Evolutionary conservation across 192 early-diverging fungal genomes (phyloP).

Genomic region (Phlyctochytrium planicorne): DNA sequence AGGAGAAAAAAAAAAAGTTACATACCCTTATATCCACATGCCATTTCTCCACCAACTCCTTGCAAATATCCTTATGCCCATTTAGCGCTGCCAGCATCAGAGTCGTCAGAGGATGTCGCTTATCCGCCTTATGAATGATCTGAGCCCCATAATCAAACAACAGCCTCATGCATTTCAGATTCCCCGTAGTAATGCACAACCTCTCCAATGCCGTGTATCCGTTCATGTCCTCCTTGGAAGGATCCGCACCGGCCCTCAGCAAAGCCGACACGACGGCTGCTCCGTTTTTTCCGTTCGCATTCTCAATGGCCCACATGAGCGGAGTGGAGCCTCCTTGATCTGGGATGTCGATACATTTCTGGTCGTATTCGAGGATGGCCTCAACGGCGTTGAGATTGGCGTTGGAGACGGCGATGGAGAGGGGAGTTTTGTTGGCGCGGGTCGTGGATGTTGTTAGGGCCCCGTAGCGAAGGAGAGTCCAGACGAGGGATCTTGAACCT

Average conservation of each 20-base stretch:
- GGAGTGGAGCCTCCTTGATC: constrained; percentile 49
- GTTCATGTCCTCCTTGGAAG: constrained; percentile 35
- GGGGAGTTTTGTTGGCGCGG: constrained; percentile 43
- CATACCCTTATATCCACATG: constrained; percentile 31
- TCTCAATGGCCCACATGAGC: constrained; percentile 53
- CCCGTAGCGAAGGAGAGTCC: constrained; percentile 32
- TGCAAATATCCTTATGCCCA: constrained; percentile 41
- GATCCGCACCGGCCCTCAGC: constrained; percentile 31
- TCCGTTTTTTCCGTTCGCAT: constrained; percentile 37
- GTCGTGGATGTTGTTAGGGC: constrained; percentile 37
- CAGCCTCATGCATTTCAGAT: constrained; percentile 28
- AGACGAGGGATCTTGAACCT: constrained; percentile 32
- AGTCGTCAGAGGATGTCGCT: constrained; percentile 40
- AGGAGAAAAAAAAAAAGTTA: not conserved
- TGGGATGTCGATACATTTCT: constrained; percentile 15
- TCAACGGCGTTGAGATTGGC: constrained; percentile 37
- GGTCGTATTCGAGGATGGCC: constrained; percentile 26
- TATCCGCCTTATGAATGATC: constrained; percentile 28
- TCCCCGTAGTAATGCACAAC: constrained; percentile 38
- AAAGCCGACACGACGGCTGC: constrained; percentile 34
- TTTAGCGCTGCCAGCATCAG: constrained; percentile 54
- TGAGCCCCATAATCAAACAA: constrained; percentile 38
- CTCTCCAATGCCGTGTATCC: constrained; percentile 46
- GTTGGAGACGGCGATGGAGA: constrained; percentile 40
- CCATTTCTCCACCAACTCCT: constrained; percentile 46